Base-by-base conservation (phyloP, 345 rosid genomes). In the Linum lewisii region DNA sequence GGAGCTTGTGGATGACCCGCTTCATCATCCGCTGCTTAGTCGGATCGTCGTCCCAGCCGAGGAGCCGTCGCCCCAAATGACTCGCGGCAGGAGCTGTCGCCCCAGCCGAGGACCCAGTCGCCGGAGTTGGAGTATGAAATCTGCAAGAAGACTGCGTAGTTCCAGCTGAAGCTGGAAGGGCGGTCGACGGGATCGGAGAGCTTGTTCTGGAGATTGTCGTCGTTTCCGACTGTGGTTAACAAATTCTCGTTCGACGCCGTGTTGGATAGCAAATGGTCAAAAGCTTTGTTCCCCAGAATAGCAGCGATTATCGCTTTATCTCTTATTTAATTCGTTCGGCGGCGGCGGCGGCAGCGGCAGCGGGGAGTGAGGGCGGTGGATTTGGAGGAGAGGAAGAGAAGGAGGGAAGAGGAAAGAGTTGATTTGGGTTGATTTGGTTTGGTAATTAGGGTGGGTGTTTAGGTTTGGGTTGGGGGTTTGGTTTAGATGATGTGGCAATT, bases 41-140 rank as follows among this genome's bases (percentile, higher is more conserved):
- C 71, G 34, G 34, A 8, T 82, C 90, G 19, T 84, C 84, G 68
- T 88, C 81, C 69, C 32, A 70, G 77, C 5, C 64, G 57, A 63
- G n/a, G n/a, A n/a, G n/a, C 81, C 87, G 3, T 81, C 76, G 5
- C n/a, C n/a, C n/a, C n/a, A n/a, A n/a, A n/a, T n/a, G 99, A 95
- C 78, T 93, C 99, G 49, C 99, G 66, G 62, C 97, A 88, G 49
- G 81, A 88, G 65, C 99, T 95, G 62, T 93, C 99, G 37, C 94
- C 99, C 99, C 99, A 93, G n/a, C 94, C 89, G n/a, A 93, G 69
- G 37, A 86, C 90, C 78, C 78, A 81, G 18, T 86, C 93, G 52
- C 94, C 90, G 10, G 97, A 80, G 70, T 82, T 87, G 37, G 92
- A 89, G 75, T 80, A 70, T 16, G 97, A 87, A 57, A 89, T 81